Conservation (phyloP, 1,284 basidiomycete genomes). For the Thecaphora frezii region DNA sequence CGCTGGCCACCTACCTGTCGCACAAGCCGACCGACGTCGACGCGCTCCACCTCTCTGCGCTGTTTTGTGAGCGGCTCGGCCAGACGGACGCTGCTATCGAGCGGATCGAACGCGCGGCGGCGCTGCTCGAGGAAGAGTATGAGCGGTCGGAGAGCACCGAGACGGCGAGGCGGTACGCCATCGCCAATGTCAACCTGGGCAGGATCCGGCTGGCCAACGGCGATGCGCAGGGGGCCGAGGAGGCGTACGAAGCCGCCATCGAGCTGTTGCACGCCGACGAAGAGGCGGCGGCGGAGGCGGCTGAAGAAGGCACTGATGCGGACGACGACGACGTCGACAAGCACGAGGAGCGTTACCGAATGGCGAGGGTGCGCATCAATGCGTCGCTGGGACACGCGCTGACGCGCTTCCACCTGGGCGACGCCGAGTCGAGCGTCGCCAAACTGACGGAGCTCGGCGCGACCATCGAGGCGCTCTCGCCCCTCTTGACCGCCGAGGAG, state of each 20-base stretch:
- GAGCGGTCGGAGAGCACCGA: conserved; percentile 78
- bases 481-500: background rate
- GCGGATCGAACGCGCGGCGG: conserved; percentile 69
- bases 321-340: conserved; percentile 56
- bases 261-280: conserved; percentile 66
- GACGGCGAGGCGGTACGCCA: conserved; percentile 76
- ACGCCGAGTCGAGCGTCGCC: conserved; percentile 5
- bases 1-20: conserved; percentile 75
- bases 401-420: conserved; percentile 11
- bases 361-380: conserved; percentile 9
- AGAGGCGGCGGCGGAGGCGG: background rate
- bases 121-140: conserved; percentile 79
- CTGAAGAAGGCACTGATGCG: conserved; percentile 52
- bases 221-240: conserved; percentile 68
- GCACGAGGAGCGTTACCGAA: conserved; percentile 60
- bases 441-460: conserved; percentile 11
- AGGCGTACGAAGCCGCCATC: conserved; percentile 73
- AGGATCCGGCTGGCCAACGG: conserved; percentile 70
- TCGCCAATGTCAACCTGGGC: conserved; percentile 81
- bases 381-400: conserved; percentile 23
- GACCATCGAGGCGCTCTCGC: background rate
- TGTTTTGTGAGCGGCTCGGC: conserved; percentile 82
- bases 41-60: conserved; percentile 80
- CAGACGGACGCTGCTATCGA: conserved; percentile 69
- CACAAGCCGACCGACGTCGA: conserved; percentile 71